phyloP scores from a whole-genome alignment of 148 eudicot species.

The Limonium bicolor region DNA sequence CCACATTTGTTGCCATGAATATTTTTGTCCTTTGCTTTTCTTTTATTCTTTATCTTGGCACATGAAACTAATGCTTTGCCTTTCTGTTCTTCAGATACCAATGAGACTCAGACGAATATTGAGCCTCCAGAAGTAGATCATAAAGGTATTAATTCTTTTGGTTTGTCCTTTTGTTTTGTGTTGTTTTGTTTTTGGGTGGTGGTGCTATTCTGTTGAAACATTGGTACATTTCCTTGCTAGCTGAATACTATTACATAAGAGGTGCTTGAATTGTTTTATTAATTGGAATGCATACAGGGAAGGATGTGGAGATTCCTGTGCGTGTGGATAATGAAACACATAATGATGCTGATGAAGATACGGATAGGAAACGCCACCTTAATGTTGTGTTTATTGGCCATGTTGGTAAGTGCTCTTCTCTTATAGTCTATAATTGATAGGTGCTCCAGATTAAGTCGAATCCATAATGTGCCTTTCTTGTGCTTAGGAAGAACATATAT shows the following conservation, averaged over 20 bases:
- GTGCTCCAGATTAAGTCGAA: too few relatives aligned
- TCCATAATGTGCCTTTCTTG: too few relatives aligned
- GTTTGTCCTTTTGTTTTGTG: neutral
- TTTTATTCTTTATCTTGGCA: too few relatives aligned
- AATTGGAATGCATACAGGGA: constrained; percentile 14
- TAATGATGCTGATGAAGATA: constrained; percentile 19
- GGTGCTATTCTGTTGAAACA: neutral
- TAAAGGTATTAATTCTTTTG: neutral
- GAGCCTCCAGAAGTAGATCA: constrained; percentile 11
- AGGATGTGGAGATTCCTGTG: constrained; percentile 18
- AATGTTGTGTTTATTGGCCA: constrained; percentile 97
- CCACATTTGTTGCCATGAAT: neutral
- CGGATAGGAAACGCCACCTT: constrained; percentile 56
- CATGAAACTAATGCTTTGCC: too few relatives aligned
- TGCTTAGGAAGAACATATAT: too few relatives aligned
- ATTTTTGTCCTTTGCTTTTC: too few relatives aligned
- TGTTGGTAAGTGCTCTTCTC: constrained; percentile 52
- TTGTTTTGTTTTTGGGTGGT: neutral
- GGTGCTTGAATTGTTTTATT: too few relatives aligned
- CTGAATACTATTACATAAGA: neutral
- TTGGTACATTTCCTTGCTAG: neutral
- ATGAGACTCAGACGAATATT: constrained; percentile 5
- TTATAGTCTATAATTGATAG: too few relatives aligned
- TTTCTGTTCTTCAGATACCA: constrained; percentile 13
- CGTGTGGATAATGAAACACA: constrained; percentile 22